Percentiles rank a stretch among this genome's conserved stretches.
These are phyloP conservation scores for Rhodosporidiobolus sp. DNA, from an alignment of 768 basidiomycete species.

Conservation along the genomic window DNA sequence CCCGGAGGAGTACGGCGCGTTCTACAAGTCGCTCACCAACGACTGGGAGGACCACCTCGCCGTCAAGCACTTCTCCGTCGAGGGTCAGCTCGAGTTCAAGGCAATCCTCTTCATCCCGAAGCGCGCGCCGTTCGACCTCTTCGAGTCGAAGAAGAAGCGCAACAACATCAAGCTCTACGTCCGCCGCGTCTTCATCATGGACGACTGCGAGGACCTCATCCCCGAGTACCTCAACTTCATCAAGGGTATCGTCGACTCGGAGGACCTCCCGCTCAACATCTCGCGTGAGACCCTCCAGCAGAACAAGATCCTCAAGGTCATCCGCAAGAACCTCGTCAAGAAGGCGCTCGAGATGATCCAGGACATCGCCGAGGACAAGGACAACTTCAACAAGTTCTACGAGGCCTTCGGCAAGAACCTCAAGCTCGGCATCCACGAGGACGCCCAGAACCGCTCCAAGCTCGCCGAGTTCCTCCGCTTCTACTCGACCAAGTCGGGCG, in stretches of 20 bases:
- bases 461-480: slow-evolving; percentile 98
- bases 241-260: slow-evolving; percentile 98
- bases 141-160: slow-evolving; percentile 99
- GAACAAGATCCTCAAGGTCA: slow-evolving; percentile 99
- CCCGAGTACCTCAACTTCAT: slow-evolving; percentile 99
- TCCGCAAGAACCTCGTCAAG: slow-evolving; percentile 98
- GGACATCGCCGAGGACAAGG: slow-evolving; percentile 99
- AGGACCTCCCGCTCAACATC: slow-evolving; percentile 99
- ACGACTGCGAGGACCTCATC: slow-evolving; percentile 98
- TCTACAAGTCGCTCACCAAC: slow-evolving; percentile 99
- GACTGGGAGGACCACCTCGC: slow-evolving; percentile 99
- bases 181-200: slow-evolving; percentile 99
- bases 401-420: slow-evolving; percentile 95
- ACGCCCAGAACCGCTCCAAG: slow-evolving; percentile 97
- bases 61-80: slow-evolving; percentile 99
- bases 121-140: slow-evolving; percentile 97
- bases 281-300: slow-evolving; percentile 99
- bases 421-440: slow-evolving; percentile 99
- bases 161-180: slow-evolving; percentile 99
- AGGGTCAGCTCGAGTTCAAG: slow-evolving; percentile 99
- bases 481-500: slow-evolving; percentile 88
- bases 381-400: slow-evolving; percentile 76
- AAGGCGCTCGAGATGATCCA: slow-evolving; percentile 90
- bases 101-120: slow-evolving; percentile 97
- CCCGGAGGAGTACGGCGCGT: slow-evolving; percentile 83